Base-by-base conservation (phyloP, 495 filamentous ascomycete genomes). In the Penicillium subrubescens region DNA sequence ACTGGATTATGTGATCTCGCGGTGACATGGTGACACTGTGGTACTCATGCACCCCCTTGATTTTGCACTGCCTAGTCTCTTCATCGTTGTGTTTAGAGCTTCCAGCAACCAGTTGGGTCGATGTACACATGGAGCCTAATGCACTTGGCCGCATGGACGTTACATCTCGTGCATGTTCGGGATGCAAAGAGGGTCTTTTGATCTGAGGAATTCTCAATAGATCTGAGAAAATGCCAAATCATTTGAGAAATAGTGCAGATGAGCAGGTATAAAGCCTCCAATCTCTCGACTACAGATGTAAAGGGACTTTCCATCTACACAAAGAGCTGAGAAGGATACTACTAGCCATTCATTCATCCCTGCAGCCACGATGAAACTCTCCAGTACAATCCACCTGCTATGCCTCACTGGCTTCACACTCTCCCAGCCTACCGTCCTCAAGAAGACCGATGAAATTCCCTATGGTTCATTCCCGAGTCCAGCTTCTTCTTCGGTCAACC, bases 361-460 rank as follows among this genome's bases (percentile, higher is more conserved):
- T 5, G 4, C 3, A n/a, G 46, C 15, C 59, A 73, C 48, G 25
- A 72, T 73, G 67, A 58, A 59, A 53, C 10, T 61, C 37, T 41
- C 23, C 55, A 41, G 0, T 3, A 25, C 51, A 29, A 4, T 69
- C n/a, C 34, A 51, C 3, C 1, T 63, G 39, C 23, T 67, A n/a
- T 34, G 61, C 12, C 41, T 69, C n/a, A 27, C 65, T 23, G 39
- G 51, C 5, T 44, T 71, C 37, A 21, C 61, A 53, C 43, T 65
- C 51, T 62, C 57, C 8, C 51, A 10, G 1, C 67, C 67, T 34
- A 41, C 58, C 23, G 34, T 43, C 21, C 41, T 37, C 25, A 17
- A 34, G 11, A 41, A 33, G 15, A 41, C 44, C 35, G 27, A 39
- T 5, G 29, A 33, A 5, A 43, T 65, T 4, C 65, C 62, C 0